Base-by-base conservation (phyloP, 768 basidiomycete genomes). In the Pholiota molesta region DNA sequence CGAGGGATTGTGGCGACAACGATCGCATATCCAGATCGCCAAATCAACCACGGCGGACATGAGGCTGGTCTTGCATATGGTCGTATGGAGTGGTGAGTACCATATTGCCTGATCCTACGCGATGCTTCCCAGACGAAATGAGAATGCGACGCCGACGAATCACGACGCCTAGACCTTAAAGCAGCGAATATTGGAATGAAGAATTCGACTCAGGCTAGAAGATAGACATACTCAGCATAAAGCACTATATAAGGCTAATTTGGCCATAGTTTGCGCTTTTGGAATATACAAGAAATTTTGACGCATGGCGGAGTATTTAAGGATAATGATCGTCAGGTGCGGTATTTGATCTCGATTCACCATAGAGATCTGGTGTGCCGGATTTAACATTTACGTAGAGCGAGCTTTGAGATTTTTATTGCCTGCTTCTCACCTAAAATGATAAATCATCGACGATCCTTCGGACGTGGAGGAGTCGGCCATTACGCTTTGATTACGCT, bases 321-420 rank as follows among this genome's bases (percentile, higher is more conserved):
- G 35, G 35, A 37, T 37, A 42, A 60, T 58, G 61, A 51, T 45
- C 52, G 49, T 55, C 49, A 56, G 42, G 45, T 53, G 62, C 55
- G 59, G 51, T 56, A 61, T 61, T 67, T 60, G 60, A 67, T 67
- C 60, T 58, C 54, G 47, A 49, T 63, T 58, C 29, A 52, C 62
- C 65, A 56, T 61, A 61, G 59, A 56, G 61, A 65, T 65, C 53
- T 35, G 16, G 53, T 47, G 16, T 28, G 26, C 35, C 42, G 19
- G 55, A 31, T 64, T 60, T 31, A 26, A 31, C 19, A 26, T 52
- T 65, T 57, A 64, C 63, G 61, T 57, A 52, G 62, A 39, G 42
- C 31, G 42, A 52, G 49, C 49, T 56, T 59, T 44, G 53, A 57
- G 51, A 62, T 47, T n/a, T 47, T 23, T 11, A 52, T 35, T 61